These are phyloP conservation scores for Colletotrichum sp. DNA, from an alignment of 2,329 filamentous ascomycete species.

Conservation along the genomic window DNA sequence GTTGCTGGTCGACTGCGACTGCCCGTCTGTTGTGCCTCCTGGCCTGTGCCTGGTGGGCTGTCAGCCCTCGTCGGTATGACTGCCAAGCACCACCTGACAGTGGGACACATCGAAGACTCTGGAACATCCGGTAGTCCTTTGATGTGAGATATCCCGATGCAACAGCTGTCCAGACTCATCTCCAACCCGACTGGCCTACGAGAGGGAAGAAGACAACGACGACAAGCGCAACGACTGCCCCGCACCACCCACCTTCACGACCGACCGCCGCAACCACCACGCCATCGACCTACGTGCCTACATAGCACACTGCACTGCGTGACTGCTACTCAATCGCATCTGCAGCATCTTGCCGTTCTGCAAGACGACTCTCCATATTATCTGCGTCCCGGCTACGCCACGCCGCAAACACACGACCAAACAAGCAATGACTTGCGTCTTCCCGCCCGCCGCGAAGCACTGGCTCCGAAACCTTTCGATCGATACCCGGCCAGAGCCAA, in stretches of 20 bases:
- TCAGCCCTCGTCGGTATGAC: not conserved
- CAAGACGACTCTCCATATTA: not conserved
- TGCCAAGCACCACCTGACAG: conserved; percentile 5
- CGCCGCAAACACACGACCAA: not conserved
- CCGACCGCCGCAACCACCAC: not conserved
- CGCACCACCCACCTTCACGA: not conserved
- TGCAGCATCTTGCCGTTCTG: conserved; percentile 4
- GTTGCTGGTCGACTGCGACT: not conserved
- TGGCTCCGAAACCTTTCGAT: not conserved
- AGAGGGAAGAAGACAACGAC: not conserved
- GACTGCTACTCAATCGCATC: not conserved
- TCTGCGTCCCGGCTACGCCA: not conserved
- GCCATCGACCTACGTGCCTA: not conserved
- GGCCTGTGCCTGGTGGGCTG: not conserved
- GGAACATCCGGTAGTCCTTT: not conserved
- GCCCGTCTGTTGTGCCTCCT: not conserved
- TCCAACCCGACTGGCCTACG: not conserved
- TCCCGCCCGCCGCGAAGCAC: not conserved
- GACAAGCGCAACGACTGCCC: not conserved
- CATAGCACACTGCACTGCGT: not conserved
- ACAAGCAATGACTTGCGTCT: conserved; percentile 13
- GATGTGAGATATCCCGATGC: not conserved
- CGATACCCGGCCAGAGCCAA: not conserved
- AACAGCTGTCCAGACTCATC: not conserved
- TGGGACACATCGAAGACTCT: not conserved